A percentile compares a stretch with the other conserved stretches of the same genome.
phyloP scores from a whole-genome alignment of 305 asterid species.

The Striga hermonthica region DNA sequence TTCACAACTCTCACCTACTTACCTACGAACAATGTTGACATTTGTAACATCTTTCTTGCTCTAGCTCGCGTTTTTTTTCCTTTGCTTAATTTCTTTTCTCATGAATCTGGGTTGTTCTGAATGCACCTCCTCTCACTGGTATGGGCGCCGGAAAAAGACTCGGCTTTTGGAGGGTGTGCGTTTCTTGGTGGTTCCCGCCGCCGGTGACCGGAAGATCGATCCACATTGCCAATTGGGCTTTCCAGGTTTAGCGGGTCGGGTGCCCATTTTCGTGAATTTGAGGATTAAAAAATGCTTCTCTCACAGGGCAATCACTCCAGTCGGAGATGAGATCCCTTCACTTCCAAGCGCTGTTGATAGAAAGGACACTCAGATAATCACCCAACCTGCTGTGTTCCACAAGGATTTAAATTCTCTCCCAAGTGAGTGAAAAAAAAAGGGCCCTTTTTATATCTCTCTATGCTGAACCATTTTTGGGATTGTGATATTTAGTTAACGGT shows the following conservation, averaged over 20 bases:
- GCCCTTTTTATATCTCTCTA: neutral
- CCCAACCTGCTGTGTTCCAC: conserved; percentile 41
- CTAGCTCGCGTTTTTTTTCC: neutral
- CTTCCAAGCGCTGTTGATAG: conserved; percentile 33
- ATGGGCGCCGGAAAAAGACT: conserved; percentile 25
- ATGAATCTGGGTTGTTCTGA: conserved; percentile 38
- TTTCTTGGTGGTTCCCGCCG: conserved; percentile 25
- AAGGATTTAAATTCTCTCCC: conserved; percentile 55
- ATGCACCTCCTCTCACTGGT: conserved; percentile 33
- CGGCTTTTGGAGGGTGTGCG: conserved; percentile 45
- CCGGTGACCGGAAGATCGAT: conserved; percentile 28
- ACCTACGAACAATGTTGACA: neutral
- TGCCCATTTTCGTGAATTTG: conserved; percentile 34
- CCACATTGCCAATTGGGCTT: conserved; percentile 35
- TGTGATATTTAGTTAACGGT: no score
- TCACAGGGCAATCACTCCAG: conserved; percentile 42
- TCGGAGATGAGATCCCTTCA: conserved; percentile 47
- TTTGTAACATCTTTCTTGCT: no score
- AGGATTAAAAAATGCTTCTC: conserved; percentile 27
- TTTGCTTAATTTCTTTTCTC: conserved; percentile 9
- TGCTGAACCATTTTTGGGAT: no score
- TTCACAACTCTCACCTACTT: neutral
- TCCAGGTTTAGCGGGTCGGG: conserved; percentile 29
- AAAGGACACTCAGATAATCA: conserved; percentile 25
- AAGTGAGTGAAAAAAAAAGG: conserved; percentile 38